Conservation (phyloP, 1,284 basidiomycete species). For the Leccinum laetum region DNA sequence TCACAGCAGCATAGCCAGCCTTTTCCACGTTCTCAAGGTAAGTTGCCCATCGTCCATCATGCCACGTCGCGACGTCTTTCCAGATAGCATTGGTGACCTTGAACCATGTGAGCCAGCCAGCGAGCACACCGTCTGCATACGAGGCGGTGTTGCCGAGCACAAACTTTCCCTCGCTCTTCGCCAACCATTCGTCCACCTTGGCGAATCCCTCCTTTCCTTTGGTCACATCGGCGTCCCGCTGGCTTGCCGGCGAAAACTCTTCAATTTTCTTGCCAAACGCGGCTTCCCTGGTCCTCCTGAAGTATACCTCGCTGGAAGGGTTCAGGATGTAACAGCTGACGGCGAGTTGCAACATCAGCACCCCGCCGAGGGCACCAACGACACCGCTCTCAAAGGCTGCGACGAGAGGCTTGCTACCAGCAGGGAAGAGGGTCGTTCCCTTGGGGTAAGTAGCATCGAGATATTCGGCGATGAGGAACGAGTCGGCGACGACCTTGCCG, state of each 20-base stretch:
- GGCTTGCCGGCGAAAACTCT: constrained; percentile 32
- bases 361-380: constrained; percentile 6
- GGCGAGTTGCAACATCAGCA: constrained; percentile 21
- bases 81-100: constrained; percentile 26
- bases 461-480: constrained; percentile 38
- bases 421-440: constrained; percentile 28
- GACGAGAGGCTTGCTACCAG: constrained; percentile 24
- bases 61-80: constrained; percentile 30
- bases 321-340: constrained; percentile 22
- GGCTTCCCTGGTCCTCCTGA: constrained; percentile 31
- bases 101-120: constrained; percentile 30
- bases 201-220: constrained; percentile 25
- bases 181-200: constrained; percentile 27
- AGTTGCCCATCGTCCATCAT: constrained; percentile 35
- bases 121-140: constrained; percentile 35
- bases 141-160: constrained; percentile 38
- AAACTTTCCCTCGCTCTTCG: constrained; percentile 27
- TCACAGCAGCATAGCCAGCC: constrained; percentile 24
- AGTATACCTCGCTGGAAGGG: constrained; percentile 33
- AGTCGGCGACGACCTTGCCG: constrained; percentile 32
- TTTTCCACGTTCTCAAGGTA: constrained; percentile 28
- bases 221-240: constrained; percentile 26
- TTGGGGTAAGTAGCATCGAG: constrained; percentile 38
- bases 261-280: constrained; percentile 33
- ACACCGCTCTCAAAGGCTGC: constrained; percentile 24